Evolutionary conservation across 2,329 filamentous ascomycete species (phyloP).

Genomic region (Cercospora sesami): DNA sequence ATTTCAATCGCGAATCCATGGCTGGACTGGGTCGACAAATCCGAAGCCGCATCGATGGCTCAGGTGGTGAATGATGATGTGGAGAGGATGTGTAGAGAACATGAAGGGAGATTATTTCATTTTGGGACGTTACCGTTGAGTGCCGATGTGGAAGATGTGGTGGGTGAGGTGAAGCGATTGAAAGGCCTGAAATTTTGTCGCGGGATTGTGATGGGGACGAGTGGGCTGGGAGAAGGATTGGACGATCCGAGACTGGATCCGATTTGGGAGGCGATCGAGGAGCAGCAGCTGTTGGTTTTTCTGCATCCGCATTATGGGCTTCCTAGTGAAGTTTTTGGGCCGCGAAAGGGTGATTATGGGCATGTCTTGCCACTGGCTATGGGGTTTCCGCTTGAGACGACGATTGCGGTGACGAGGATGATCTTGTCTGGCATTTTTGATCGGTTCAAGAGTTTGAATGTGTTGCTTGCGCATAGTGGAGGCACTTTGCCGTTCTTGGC

Average conservation of each 20-base stretch:
- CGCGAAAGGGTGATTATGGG: constrained; percentile 71
- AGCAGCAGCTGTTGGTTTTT: constrained; percentile 68
- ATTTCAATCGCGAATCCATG: constrained; percentile 91
- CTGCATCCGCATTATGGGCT: constrained; percentile 91
- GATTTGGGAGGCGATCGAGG: constrained; percentile 69
- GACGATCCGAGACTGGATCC: constrained; percentile 74
- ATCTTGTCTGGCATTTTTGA: constrained; percentile 85
- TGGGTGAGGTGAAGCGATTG: constrained; percentile 65
- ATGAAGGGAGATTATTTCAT: constrained; percentile 71
- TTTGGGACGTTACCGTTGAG: constrained; percentile 81
- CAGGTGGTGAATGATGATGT: constrained; percentile 74
- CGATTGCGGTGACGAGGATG: constrained; percentile 85
- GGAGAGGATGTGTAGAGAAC: constrained; percentile 65
- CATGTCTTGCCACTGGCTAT: constrained; percentile 84
- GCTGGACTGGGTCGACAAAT: constrained; percentile 75
- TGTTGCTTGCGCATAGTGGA: constrained; percentile 84
- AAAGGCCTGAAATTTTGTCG: constrained; percentile 65
- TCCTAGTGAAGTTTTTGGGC: constrained; percentile 75
- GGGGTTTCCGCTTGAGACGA: constrained; percentile 90
- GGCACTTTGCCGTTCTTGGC: constrained; percentile 87
- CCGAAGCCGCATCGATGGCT: constrained; percentile 65
- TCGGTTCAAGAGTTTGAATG: constrained; percentile 64
- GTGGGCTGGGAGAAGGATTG: constrained; percentile 74
- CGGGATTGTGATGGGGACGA: constrained; percentile 86
- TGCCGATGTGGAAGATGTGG: constrained; percentile 61